Base-by-base conservation (phyloP, 257 asterid genomes). In the Rubia yunnanensis region DNA sequence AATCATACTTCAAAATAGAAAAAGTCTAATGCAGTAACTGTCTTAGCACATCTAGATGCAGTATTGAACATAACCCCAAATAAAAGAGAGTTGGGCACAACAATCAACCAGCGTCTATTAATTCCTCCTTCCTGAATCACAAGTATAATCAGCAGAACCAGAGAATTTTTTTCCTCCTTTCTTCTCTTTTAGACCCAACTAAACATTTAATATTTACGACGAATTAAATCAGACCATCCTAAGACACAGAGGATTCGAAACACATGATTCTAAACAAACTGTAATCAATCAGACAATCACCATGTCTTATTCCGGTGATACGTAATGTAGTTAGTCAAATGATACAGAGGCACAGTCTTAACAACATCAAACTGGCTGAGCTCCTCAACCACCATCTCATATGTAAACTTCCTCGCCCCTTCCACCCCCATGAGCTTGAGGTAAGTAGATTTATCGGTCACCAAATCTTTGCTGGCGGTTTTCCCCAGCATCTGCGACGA, bases 391-490 rank as follows among this genome's bases (percentile, higher is more conserved):
- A 94, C 96, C 67, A 74, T 77, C 50, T 82, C 77, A 3, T 46
- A 28, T 17, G 84, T 89, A 31, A 84, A 82, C 20, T 46, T 76
- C 69, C 55, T 74, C 0, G 96, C 88, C 74, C 77, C 76, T 17
- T 76, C 80, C 7, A 88, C 67, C 68, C 94, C 96, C 88, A 88
- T 77, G 18, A 85, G 75, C 81, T 78, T 80, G 0, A 94, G 94
- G 54, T 84, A 85, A 9, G 96, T 83, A 2, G 94, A 88, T 71
- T 85, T 85, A 14, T 73, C 77, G 0, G 72, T 70, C 4, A 63
- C 82, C 77, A 84, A 59, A 38, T 88, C 95, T 28, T 83, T 87
- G 2, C 95, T 88, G 1, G 95, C 92, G 38, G 89, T 83, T 74
- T 87, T 87, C 24, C 95, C 95, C 72, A 85, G 55, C 63, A 79